Evolutionary conservation across 192 early-diverging fungal species (phyloP).

Genomic region (Coemansia sp.): DNA sequence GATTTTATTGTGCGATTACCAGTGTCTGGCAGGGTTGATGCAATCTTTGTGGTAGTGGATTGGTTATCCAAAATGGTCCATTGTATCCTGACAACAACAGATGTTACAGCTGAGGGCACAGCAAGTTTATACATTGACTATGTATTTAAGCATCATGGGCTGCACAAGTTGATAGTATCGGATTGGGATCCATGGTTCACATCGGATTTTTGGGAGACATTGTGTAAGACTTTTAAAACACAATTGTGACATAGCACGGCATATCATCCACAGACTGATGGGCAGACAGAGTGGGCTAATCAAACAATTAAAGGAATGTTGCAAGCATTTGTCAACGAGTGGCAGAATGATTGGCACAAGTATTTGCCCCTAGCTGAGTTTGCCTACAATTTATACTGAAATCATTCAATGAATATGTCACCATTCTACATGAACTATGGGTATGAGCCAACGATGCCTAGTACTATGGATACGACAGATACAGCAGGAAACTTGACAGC

Average conservation of each 20-base stretch:
- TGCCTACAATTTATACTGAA: slow-evolving; percentile 1
- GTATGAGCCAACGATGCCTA: background rate
- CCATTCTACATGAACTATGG: background rate
- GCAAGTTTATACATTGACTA: slow-evolving; percentile 7
- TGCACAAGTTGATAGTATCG: slow-evolving; percentile 12
- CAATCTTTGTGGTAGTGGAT: slow-evolving; percentile 17
- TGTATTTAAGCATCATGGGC: slow-evolving; percentile 13
- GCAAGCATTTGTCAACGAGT: background rate
- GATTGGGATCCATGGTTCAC: slow-evolving; percentile 23
- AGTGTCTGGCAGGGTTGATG: background rate
- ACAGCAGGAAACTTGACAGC: background rate
- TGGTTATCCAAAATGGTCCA: slow-evolving; percentile 17
- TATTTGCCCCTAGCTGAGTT: slow-evolving; percentile 3
- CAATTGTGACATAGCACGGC: slow-evolving; percentile 3
- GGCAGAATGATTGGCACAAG: slow-evolving; percentile 13
- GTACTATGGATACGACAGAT: background rate
- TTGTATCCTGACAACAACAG: slow-evolving; percentile 3
- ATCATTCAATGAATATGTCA: background rate
- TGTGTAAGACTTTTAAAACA: background rate
- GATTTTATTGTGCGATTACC: slow-evolving; percentile 20
- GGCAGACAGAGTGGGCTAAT: slow-evolving; percentile 9
- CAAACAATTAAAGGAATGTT: slow-evolving; percentile 12
- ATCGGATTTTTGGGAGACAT: slow-evolving; percentile 13
- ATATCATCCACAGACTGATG: slow-evolving; percentile 14
- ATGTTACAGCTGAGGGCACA: slow-evolving; percentile 6